phyloP scores from a whole-genome alignment of 345 rosid species.

The Syzygium aromaticum region DNA sequence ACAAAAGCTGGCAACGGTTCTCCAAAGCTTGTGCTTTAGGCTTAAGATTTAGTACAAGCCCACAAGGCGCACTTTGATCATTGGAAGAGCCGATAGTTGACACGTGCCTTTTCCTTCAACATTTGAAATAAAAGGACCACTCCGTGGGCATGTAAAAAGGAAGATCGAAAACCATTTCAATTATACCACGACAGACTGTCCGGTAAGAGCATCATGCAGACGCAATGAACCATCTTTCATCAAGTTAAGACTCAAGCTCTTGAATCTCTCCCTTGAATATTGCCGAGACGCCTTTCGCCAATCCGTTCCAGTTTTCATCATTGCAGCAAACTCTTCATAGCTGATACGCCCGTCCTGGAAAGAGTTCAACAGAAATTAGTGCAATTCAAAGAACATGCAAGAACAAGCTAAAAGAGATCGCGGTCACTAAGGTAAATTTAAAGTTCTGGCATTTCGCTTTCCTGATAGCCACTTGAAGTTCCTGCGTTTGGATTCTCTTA shows the following conservation, averaged over 20 bases:
- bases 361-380: background rate
- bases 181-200: slow-evolving; percentile 67
- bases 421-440: background rate
- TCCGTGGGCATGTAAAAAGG: slow-evolving; percentile 2
- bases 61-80: background rate
- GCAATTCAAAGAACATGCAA: background rate
- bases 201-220: slow-evolving; percentile 80
- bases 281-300: slow-evolving; percentile 99
- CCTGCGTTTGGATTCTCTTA: background rate
- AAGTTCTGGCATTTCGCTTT: background rate
- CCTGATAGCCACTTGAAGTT: background rate
- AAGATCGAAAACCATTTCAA: background rate
- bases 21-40: background rate
- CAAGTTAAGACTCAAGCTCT: slow-evolving; percentile 85
- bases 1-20: background rate
- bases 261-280: slow-evolving; percentile 94
- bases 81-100: background rate
- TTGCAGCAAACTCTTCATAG: slow-evolving; percentile 86
- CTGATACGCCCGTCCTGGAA: slow-evolving; percentile 78
- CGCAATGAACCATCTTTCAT: slow-evolving; percentile 97
- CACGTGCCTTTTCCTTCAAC: background rate
- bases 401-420: background rate
- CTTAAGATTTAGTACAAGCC: background rate
- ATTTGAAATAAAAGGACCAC: background rate
- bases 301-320: slow-evolving; percentile 99